Evolutionary conservation across 2,329 filamentous ascomycete genomes (phyloP).

Genomic region (Trichoderma sp.): DNA sequence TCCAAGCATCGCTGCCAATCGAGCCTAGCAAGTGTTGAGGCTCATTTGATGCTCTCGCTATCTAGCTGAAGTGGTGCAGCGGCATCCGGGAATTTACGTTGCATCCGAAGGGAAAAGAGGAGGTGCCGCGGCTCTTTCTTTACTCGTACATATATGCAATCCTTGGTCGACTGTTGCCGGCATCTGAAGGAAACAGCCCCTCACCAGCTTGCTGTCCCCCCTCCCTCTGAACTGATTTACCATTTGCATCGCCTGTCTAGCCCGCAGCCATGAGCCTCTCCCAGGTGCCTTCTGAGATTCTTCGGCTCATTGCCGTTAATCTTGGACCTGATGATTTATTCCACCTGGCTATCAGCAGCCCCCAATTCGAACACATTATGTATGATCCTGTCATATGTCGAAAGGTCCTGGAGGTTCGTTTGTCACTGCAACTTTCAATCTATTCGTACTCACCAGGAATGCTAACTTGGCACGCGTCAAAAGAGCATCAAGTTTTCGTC

Average conservation of each 20-base stretch:
- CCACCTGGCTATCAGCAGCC: slow-evolving; percentile 52
- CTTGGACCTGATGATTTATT: slow-evolving; percentile 59
- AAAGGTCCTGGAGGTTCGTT: slow-evolving; percentile 54
- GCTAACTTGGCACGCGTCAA: not conserved
- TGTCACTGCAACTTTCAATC: not conserved
- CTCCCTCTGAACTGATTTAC: not conserved
- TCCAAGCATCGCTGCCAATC: not conserved
- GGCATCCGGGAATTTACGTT: not conserved
- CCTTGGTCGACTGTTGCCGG: not conserved
- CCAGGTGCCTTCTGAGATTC: slow-evolving; percentile 60
- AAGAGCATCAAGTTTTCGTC: slow-evolving; percentile 25
- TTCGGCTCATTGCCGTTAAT: slow-evolving; percentile 53
- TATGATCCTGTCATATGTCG: slow-evolving; percentile 56
- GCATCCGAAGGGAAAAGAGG: not conserved
- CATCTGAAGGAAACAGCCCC: not conserved
- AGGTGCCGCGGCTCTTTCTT: not conserved
- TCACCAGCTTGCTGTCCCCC: not conserved
- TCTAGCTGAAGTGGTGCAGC: not conserved
- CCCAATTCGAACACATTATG: slow-evolving; percentile 49
- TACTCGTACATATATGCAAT: not conserved
- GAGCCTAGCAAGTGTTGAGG: not conserved
- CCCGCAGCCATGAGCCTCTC: slow-evolving; percentile 31
- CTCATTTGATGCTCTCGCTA: not conserved
- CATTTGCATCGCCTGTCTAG: not conserved
- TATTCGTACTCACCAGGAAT: not conserved